phyloP scores from a whole-genome alignment of 2,329 filamentous ascomycete species.

The Apiospora koreana region DNA sequence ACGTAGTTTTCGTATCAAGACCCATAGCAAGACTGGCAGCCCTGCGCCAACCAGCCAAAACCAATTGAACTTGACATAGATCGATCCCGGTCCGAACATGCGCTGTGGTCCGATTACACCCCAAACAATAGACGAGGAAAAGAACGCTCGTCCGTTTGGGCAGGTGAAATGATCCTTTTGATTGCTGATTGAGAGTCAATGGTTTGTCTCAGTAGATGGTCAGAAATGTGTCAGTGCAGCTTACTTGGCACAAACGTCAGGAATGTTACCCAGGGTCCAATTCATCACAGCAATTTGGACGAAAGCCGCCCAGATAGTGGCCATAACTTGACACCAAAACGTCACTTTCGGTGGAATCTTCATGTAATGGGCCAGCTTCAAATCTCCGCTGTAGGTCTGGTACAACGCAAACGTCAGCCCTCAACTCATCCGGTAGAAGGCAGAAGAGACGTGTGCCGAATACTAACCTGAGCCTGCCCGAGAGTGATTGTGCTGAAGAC shows the following conservation, averaged over 20 bases:
- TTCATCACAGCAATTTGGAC: slow-evolving; percentile 51
- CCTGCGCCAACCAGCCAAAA: slow-evolving; percentile 55
- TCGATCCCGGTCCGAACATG: slow-evolving; percentile 53
- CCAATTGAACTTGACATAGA: slow-evolving; percentile 53
- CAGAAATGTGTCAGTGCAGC: not conserved
- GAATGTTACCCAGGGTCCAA: slow-evolving; percentile 47
- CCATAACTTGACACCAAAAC: slow-evolving; percentile 51
- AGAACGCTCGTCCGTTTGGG: slow-evolving; percentile 44
- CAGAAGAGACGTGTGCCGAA: too few species aligned
- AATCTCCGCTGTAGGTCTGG: slow-evolving; percentile 31
- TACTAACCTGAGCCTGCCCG: slow-evolving; percentile 33
- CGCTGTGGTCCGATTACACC: slow-evolving; percentile 57
- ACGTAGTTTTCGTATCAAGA: slow-evolving; percentile 43
- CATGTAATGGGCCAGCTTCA: slow-evolving; percentile 41
- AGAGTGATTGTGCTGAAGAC: slow-evolving; percentile 44
- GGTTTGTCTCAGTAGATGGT: not conserved
- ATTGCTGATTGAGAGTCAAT: slow-evolving; percentile 37
- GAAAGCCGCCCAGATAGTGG: slow-evolving; percentile 48
- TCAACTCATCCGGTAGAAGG: not conserved
- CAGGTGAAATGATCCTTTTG: slow-evolving; percentile 39
- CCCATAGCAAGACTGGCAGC: slow-evolving; percentile 50
- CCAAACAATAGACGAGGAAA: slow-evolving; percentile 57
- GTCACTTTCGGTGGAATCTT: slow-evolving; percentile 47
- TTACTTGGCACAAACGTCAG: slow-evolving; percentile 40
- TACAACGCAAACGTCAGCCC: not conserved